phyloP scores from a whole-genome alignment of 2,329 filamentous ascomycete species.

The Penicillium crustosum region DNA sequence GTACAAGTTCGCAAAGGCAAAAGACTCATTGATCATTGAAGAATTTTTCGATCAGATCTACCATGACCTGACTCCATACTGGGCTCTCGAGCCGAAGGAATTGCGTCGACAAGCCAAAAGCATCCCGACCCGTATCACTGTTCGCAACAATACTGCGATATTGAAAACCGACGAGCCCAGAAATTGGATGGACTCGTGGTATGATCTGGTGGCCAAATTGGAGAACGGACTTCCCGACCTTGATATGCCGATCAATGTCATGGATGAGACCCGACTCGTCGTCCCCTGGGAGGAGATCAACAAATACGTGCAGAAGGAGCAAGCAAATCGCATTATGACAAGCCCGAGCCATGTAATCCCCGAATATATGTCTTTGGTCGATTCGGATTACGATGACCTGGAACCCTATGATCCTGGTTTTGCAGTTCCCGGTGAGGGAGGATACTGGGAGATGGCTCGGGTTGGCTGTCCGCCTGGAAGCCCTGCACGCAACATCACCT shows the following conservation, averaged over 20 bases:
- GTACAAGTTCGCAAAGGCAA: conserved; percentile 46
- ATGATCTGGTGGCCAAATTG: conserved; percentile 41
- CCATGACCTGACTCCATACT: conserved; percentile 51
- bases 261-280: conserved; percentile 51
- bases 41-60: conserved; percentile 55
- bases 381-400: conserved; percentile 7
- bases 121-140: conserved; percentile 40
- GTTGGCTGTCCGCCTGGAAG: conserved; percentile 38
- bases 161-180: conserved; percentile 29
- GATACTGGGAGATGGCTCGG: conserved; percentile 47
- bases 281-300: conserved; percentile 50
- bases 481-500: conserved; percentile 20
- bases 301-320: conserved; percentile 38
- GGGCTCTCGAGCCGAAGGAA: conserved; percentile 45
- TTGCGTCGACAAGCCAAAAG: conserved; percentile 45
- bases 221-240: conserved; percentile 46
- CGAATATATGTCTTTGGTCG: conserved; percentile 14
- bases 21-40: conserved; percentile 49
- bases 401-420: conserved; percentile 17
- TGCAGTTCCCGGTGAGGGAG: conserved; percentile 14
- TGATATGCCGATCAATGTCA: conserved; percentile 50
- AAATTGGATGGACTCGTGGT: conserved; percentile 45
- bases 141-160: conserved; percentile 43
- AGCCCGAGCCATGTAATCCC: background rate
- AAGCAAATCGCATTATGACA: conserved; percentile 13